Evolutionary conservation across 129 eudicot species (phyloP), one percentile per base, ranked within the genome.

Genomic region (Lonicera japonica): DNA sequence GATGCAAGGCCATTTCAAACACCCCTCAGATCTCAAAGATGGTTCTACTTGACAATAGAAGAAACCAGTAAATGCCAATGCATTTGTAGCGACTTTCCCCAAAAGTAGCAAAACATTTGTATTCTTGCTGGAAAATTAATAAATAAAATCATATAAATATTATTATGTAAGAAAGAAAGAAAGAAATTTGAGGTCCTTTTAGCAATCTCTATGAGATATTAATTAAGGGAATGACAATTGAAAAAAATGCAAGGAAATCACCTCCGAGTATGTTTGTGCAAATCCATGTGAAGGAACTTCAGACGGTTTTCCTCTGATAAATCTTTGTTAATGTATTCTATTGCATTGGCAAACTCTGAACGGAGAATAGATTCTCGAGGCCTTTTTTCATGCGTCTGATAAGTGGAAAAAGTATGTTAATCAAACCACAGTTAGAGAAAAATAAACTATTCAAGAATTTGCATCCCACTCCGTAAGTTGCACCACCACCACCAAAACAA

Each of bases 281-380:
- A 73, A 71, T 89, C 96, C 89, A 83, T 75, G 74, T 78, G 92
- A 65, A 85, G 78, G 67, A 89, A 84, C 70, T 75, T 73, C 17
- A 89, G 86, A 34, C 76, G 77, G n/a, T 79, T 73, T 65, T 85
- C 85, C 74, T 85, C 87, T 22, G 79, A 17, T 21, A 82, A 70
- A 71, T 79, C 85, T 69, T 79, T 73, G 66, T 85, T 85, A 17
- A 89, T 82, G 21, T 24, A 64, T 56, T 74, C 82, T 60, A 89
- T 83, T n/a, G 96, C 96, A 67, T 79, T 76, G 15, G 80, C 85
- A 64, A 82, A 89, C 61, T 79, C 94, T 0, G 78, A 38, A 16
- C 86, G 85, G 11, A 89, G 87, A 60, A 80, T 78, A 57, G 94
- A 85, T 73, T 89, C 96, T 39, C 90, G 85, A 45, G 89, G 90